Base-by-base conservation (phyloP, 2,329 filamentous ascomycete genomes). In the Orbilia oligospora region DNA sequence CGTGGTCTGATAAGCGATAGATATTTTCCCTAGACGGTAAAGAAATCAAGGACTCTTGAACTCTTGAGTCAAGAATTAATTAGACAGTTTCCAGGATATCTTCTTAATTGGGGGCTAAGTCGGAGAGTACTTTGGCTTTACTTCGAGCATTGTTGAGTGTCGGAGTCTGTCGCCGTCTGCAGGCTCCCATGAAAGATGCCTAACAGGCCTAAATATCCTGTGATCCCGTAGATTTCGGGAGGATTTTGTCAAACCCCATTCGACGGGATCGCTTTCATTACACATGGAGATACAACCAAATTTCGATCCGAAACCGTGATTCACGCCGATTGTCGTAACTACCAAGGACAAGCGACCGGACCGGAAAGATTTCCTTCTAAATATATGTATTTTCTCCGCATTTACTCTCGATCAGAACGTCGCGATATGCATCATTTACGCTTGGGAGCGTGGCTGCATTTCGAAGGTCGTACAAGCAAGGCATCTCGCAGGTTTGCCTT, bases 1-100 rank as follows among this genome's bases (percentile, higher is more conserved):
- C 27, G 9, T 71, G 48, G 56, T 44, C 56, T 71, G 56, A 71
- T 56, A 55, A 65, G 68, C 51, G 51, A 71, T 51, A 71, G 49
- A 49, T 24, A 44, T 4, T 48, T 8, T 24, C 56, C 24, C 10
- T 24, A 61, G 33, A 61, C 16, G 12, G 33, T 12, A 58, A 58
- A 6, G 18, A 41, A 22, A 38, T 58, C 24, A 27, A 33, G 18
- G 33, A 16, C 33, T 36, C 33, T n/a, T n/a, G 27, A 30, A 30
- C 27, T 3, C 3, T 36, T 36, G 33, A 36, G 33, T 49, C 55
- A 38, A 36, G 38, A 61, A 38, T n/a, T n/a, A n/a, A 61, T 61
- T 51, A 36, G 16, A 38, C 20, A 20, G 38, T 36, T 24, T 69
- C 46, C 44, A 51, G 20, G 24, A 30, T 30, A 30, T 30, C 27